Evolutionary conservation across 2,329 filamentous ascomycete genomes (phyloP), one percentile per base, ranked within the genome.

Genomic region (Colletotrichum graminicola): DNA sequence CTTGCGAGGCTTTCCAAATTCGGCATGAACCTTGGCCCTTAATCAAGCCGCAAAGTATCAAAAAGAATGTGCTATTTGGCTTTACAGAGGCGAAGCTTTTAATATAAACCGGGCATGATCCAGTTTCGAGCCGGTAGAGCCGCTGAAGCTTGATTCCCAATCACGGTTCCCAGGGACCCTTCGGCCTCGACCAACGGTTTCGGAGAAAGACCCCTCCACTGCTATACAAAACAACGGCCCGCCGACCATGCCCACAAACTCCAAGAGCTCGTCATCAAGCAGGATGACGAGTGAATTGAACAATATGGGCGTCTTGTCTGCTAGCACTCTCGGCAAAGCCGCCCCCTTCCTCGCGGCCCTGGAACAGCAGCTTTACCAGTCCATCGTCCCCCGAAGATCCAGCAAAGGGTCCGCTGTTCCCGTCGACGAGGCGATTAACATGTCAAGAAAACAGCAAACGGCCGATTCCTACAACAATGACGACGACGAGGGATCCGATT

Each of bases 301-400:
- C 29, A 51, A 32, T n/a, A 62, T 51, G 14, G 23, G 43, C 32
- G 18, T 47, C 10, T 16, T 62, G 12, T 51, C 59, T n/a, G n/a
- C 45, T 16, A 29, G 32, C 21, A 51, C 51, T 16, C 32, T 62
- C 45, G 23, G 59, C 59, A 62, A 62, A 21, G 59, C 59, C n/a
- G 59, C 14, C 32, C 59, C 59, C 23, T 62, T 62, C 11, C 21
- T 51, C 10, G 47, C 47, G 45, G 59, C 59, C n/a, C 47, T 62
- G 14, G 59, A 62, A 10, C n/a, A 62, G n/a, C 59, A 62, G 45
- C 59, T 62, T 18, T 62, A 62, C 43, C 59, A 62, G 32, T n/a
- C 45, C 43, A 49, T 49, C 29, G 36, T 34, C 23, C 59, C 59
- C 1, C 45, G 45, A 16, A 26, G n/a, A n/a, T 23, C 14, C 34